phyloP scores from a whole-genome alignment of 2,329 filamentous ascomycete genomes.

The Diaporthe batatas region DNA sequence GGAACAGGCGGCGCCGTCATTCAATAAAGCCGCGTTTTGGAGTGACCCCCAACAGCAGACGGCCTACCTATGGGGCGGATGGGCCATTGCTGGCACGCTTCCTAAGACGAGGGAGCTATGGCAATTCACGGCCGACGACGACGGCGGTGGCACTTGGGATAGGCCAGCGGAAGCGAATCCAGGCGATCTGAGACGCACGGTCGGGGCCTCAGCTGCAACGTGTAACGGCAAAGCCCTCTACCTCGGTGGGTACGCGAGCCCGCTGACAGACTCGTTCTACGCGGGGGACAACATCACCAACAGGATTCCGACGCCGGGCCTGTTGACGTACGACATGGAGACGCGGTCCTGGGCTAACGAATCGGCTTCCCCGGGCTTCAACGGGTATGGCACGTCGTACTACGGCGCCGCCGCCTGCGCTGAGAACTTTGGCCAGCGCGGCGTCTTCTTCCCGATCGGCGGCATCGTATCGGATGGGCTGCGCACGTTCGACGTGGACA shows the following conservation, averaged over 20 bases:
- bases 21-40: neutral
- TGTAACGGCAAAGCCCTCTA: neutral
- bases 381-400: neutral
- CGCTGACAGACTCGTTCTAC: neutral
- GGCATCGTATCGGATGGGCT: neutral
- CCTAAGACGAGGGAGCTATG: neutral
- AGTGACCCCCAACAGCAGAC: neutral
- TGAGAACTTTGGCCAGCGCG: neutral
- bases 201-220: neutral
- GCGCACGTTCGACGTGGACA: neutral
- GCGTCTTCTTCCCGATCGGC: neutral
- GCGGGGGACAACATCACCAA: too few species aligned
- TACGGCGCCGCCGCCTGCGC: neutral
- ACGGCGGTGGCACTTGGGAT: neutral
- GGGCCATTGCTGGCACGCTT: neutral
- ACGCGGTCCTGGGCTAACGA: neutral
- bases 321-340: conserved; percentile 4
- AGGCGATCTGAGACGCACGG: neutral
- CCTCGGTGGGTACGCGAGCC: neutral
- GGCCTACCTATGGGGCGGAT: conserved; percentile 1
- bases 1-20: neutral
- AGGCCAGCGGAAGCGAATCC: neutral
- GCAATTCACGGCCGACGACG: conserved; percentile 4
- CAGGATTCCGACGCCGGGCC: neutral
- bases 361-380: neutral